Evolutionary conservation across 306 rosid genomes (phyloP).

Genomic region (Vigna trinervia): DNA sequence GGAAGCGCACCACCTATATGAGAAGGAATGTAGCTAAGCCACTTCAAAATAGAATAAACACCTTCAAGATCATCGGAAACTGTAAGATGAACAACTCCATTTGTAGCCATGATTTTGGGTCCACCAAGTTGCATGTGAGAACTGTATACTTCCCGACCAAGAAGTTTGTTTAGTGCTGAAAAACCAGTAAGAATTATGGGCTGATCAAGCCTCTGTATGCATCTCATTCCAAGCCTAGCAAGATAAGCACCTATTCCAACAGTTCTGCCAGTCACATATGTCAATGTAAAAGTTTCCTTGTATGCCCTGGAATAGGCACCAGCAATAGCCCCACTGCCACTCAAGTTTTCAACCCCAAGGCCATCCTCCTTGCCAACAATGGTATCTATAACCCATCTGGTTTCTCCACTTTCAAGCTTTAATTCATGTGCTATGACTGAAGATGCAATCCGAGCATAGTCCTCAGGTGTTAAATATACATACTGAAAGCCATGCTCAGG

Average conservation of each 20-base stretch:
- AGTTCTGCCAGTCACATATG: conserved; percentile 96
- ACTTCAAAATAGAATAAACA: conserved; percentile 88
- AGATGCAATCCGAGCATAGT: conserved; percentile 80
- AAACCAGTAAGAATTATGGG: conserved; percentile 97
- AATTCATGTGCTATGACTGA: conserved; percentile 87
- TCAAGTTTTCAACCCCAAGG: conserved; percentile 92
- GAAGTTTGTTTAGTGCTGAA: conserved; percentile 96
- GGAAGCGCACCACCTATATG: conserved; percentile 87
- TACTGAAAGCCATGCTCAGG: conserved; percentile 96
- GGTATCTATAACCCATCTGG: conserved; percentile 95
- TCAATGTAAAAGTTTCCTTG: conserved; percentile 89
- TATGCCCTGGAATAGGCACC: conserved; percentile 95
- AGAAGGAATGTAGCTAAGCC: conserved; percentile 96
- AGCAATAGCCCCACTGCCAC: conserved; percentile 97
- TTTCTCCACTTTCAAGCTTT: conserved; percentile 77
- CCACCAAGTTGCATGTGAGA: conserved; percentile 99
- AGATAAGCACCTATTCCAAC: conserved; percentile 99
- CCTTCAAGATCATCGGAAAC: conserved; percentile 97
- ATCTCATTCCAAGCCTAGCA: conserved; percentile 99
- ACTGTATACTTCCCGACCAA: conserved; percentile 98
- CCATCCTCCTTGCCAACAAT: conserved; percentile 98
- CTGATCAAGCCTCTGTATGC: conserved; percentile 98
- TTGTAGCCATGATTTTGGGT: conserved; percentile 98
- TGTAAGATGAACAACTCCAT: conserved; percentile 98
- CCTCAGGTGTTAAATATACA: conserved; percentile 83